phyloP scores from a whole-genome alignment of 2,329 filamentous ascomycete species.

The Aspergillus proliferans region DNA sequence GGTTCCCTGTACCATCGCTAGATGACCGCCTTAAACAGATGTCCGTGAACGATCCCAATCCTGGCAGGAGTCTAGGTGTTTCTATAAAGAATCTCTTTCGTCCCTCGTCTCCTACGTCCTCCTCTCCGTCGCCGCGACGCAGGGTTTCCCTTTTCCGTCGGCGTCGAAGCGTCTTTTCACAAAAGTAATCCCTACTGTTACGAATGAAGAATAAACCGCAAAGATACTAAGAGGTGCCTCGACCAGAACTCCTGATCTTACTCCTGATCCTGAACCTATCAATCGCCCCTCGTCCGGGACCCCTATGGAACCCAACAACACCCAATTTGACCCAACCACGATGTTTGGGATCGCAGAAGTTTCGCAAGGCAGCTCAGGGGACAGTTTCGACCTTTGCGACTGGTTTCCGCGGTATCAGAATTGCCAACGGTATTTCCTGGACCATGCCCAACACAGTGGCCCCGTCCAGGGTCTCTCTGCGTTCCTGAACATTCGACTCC shows the following conservation, averaged over 20 bases:
- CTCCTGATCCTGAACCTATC: constrained; percentile 6
- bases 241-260: constrained; percentile 1
- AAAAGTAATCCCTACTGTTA: constrained; percentile 23
- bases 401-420: constrained; percentile 90
- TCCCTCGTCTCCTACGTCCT: constrained; percentile 17
- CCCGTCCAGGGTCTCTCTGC: constrained; percentile 82
- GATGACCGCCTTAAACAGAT: constrained; percentile 26
- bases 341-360: constrained; percentile 33
- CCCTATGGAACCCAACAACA: constrained; percentile 24
- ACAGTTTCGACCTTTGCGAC: constrained; percentile 64
- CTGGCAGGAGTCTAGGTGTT: constrained; percentile 25
- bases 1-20: constrained; percentile 11
- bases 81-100: constrained; percentile 28
- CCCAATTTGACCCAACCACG: constrained; percentile 31
- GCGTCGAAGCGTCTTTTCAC: constrained; percentile 28
- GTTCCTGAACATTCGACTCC: constrained; percentile 85
- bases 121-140: constrained; percentile 22
- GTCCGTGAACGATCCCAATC: constrained; percentile 28
- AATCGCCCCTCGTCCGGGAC: constrained; percentile 11
- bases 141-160: constrained; percentile 28
- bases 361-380: constrained; percentile 33
- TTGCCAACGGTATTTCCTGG: constrained; percentile 85
- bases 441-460: constrained; percentile 77
- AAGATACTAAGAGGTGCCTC: constrained; percentile 10
- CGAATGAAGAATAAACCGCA: not conserved